These are phyloP conservation scores for Nicotiana benthamiana DNA, from an alignment of 257 asterid genomes.

Conservation along the genomic window DNA sequence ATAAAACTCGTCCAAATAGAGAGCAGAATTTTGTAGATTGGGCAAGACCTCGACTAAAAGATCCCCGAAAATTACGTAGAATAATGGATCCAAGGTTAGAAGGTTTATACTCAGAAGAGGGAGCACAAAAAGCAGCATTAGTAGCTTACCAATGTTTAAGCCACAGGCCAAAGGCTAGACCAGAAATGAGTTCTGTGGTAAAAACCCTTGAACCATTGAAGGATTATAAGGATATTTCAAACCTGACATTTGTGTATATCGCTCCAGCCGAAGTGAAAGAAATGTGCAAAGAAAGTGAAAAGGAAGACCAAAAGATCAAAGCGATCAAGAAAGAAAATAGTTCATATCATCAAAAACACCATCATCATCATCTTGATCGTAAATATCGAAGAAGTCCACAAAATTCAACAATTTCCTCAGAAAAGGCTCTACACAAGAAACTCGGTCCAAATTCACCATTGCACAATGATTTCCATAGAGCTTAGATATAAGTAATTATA, in stretches of 20 bases:
- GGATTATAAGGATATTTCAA: slow-evolving; percentile 14
- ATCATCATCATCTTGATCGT: background rate
- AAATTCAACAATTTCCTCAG: background rate
- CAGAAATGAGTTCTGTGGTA: slow-evolving; percentile 22
- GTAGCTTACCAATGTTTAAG: slow-evolving; percentile 33
- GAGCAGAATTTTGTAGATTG: slow-evolving; percentile 19
- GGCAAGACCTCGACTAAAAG: slow-evolving; percentile 17
- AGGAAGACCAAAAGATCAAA: background rate
- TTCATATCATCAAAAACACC: background rate
- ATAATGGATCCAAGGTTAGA: slow-evolving; percentile 20
- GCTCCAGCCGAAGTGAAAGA: slow-evolving; percentile 27
- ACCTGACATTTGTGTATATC: slow-evolving; percentile 17
- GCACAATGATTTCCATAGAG: background rate
- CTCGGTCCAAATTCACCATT: slow-evolving; percentile 1
- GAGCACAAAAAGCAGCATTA: slow-evolving; percentile 24
- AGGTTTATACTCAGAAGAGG: slow-evolving; percentile 24
- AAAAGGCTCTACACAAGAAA: background rate
- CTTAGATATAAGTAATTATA: background rate
- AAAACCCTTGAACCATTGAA: slow-evolving; percentile 22
- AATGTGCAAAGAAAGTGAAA: slow-evolving; percentile 10
- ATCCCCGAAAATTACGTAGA: slow-evolving; percentile 9
- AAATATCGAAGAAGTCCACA: background rate
- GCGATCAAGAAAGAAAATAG: background rate
- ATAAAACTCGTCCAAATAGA: slow-evolving; percentile 15
- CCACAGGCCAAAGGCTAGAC: slow-evolving; percentile 25